Evolutionary conservation across 2,329 filamentous ascomycete genomes (phyloP).

Genomic region (Verticillium longisporum): DNA sequence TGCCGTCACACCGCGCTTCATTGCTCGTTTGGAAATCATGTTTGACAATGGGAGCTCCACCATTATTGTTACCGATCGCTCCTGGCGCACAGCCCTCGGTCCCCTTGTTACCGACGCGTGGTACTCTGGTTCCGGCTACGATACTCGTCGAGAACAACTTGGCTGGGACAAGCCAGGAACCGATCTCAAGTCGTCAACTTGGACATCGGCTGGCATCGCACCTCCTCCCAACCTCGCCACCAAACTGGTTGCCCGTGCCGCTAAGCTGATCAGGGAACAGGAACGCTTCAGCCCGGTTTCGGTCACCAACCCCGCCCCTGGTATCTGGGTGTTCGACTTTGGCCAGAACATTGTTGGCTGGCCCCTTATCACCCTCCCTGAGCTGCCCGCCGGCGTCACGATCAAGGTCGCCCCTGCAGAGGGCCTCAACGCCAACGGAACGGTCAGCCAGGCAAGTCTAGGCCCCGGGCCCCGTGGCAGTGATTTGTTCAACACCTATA

Average conservation of each 20-base stretch:
- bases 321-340: constrained; percentile 7
- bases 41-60: background rate
- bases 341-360: constrained; percentile 7
- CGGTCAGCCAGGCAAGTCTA: constrained; percentile 3
- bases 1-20: constrained; percentile 6
- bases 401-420: constrained; percentile 4
- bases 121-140: constrained; percentile 6
- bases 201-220: constrained; percentile 4
- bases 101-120: constrained; percentile 3
- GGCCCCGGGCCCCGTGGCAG: constrained; percentile 1
- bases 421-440: constrained; percentile 7
- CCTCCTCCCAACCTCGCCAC: constrained; percentile 6
- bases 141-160: constrained; percentile 1
- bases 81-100: constrained; percentile 4
- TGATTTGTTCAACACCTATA: constrained; percentile 4
- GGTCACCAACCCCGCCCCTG: constrained; percentile 3
- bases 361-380: constrained; percentile 4
- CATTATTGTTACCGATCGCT: constrained; percentile 4
- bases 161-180: constrained; percentile 2
- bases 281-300: constrained; percentile 3
- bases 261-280: constrained; percentile 5
- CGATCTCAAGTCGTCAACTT: constrained; percentile 1
- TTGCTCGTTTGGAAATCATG: constrained; percentile 6
- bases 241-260: constrained; percentile 5
- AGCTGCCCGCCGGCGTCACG: constrained; percentile 3